Evolutionary conservation across 2,329 filamentous ascomycete species (phyloP).

Genomic region (Arachnomyces sp.): DNA sequence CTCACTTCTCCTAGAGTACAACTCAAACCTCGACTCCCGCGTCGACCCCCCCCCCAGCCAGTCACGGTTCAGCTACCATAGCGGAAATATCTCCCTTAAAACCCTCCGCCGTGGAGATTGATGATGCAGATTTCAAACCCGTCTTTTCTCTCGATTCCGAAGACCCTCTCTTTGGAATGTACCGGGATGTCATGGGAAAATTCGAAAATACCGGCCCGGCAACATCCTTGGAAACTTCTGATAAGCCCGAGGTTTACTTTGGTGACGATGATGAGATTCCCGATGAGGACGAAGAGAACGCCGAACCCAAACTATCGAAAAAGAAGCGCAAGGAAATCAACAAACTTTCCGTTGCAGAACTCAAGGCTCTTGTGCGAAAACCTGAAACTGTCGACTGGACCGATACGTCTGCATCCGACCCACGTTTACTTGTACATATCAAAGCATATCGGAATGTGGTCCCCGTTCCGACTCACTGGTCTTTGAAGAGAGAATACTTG

Average conservation of each 20-base stretch:
- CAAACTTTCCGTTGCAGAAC: constrained; percentile 87
- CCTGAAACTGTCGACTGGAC: constrained; percentile 98
- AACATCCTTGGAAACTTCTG: constrained; percentile 57
- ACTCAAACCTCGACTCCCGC: no score
- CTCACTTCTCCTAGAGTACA: no score
- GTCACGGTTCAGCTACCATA: no score
- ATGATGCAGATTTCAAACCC: constrained; percentile 30
- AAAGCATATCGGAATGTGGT: constrained; percentile 94
- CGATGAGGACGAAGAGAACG: constrained; percentile 54
- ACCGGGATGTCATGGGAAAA: constrained; percentile 71
- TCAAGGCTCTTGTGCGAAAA: constrained; percentile 84
- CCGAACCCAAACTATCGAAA: constrained; percentile 71
- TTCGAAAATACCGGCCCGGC: constrained; percentile 63
- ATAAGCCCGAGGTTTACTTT: constrained; percentile 79
- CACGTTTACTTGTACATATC: constrained; percentile 81
- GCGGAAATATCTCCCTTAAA: constrained; percentile 7
- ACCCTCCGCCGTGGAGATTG: constrained; percentile 29
- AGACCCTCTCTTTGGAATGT: constrained; percentile 75
- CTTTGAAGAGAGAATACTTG: constrained; percentile 90
- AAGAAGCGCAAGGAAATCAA: constrained; percentile 89
- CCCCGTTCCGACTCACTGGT: constrained; percentile 90
- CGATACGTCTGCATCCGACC: constrained; percentile 84
- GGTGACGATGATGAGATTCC: constrained; percentile 81
- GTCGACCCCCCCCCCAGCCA: no score
- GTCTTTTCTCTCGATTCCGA: constrained; percentile 50